Evolutionary conservation across 192 early-diverging fungal genomes (phyloP).

Genomic region (Cetraspora pellucida): DNA sequence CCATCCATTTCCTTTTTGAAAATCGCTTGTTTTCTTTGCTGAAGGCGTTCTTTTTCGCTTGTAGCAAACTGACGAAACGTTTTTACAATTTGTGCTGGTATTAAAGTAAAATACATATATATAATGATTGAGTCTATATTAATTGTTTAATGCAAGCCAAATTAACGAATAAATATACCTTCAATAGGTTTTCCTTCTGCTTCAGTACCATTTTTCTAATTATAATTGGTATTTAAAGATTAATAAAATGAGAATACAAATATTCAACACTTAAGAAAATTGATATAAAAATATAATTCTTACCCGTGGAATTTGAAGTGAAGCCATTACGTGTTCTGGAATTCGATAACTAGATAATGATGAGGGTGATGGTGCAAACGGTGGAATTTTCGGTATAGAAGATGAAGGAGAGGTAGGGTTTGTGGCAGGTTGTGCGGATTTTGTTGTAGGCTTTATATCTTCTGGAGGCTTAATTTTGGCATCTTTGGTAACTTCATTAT

Average conservation of each 20-base stretch:
- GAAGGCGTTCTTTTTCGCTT: conserved; percentile 76
- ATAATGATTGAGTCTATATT: background rate
- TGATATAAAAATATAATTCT: background rate
- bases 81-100: conserved; percentile 56
- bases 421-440: background rate
- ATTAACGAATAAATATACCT: background rate
- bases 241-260: too few species aligned
- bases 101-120: conserved; percentile 8
- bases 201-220: conserved; percentile 30
- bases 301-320: background rate
- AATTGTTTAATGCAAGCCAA: background rate
- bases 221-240: background rate
- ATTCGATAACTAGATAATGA: background rate
- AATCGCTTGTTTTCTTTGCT: conserved; percentile 73
- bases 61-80: conserved; percentile 68
- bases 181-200: conserved; percentile 28
- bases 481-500: conserved; percentile 19
- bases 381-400: conserved; percentile 15
- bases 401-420: conserved; percentile 1
- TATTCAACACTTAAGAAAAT: background rate
- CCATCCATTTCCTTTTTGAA: conserved; percentile 73
- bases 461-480: conserved; percentile 3
- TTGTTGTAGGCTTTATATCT: conserved; percentile 13
- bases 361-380: background rate
- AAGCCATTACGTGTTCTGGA: conserved; percentile 20